These are phyloP conservation scores for Aspergillus texensis DNA, from an alignment of 2,329 filamentous ascomycete species.

Conservation along the genomic window DNA sequence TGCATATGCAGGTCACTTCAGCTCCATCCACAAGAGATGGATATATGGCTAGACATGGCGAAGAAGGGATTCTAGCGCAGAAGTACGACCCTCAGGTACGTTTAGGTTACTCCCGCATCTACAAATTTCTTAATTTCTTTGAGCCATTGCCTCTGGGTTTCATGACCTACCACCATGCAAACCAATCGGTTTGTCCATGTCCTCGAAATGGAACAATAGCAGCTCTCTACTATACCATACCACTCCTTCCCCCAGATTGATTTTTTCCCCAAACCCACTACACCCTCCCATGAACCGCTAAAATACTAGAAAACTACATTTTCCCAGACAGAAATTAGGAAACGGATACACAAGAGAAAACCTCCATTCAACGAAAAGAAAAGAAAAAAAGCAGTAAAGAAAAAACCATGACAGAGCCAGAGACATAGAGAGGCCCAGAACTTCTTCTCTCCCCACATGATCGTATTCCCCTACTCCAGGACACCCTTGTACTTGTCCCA, in stretches of 20 bases:
- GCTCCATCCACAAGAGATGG: neutral
- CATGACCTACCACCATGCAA: neutral
- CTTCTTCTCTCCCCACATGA: neutral
- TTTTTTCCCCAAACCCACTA: neutral
- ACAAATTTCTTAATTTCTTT: neutral
- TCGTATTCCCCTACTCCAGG: neutral
- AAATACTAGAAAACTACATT: neutral
- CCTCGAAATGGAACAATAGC: neutral
- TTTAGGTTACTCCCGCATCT: neutral
- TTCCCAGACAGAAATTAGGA: neutral
- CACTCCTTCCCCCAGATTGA: no score
- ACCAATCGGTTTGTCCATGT: conserved; percentile 4
- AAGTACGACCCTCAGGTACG: neutral
- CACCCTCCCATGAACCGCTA: neutral
- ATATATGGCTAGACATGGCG: neutral
- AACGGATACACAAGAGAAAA: no score
- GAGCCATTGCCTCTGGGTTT: neutral
- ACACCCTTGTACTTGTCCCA: neutral
- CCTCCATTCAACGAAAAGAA: neutral
- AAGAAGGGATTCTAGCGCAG: neutral
- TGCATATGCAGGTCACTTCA: neutral
- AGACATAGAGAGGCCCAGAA: neutral
- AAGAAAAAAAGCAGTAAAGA: neutral
- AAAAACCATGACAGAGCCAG: neutral
- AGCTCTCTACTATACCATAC: neutral